Evolutionary conservation across 179 eudicot genomes (phyloP), one percentile per base, ranked within the genome.

Genomic region (Drosera spatulata): DNA sequence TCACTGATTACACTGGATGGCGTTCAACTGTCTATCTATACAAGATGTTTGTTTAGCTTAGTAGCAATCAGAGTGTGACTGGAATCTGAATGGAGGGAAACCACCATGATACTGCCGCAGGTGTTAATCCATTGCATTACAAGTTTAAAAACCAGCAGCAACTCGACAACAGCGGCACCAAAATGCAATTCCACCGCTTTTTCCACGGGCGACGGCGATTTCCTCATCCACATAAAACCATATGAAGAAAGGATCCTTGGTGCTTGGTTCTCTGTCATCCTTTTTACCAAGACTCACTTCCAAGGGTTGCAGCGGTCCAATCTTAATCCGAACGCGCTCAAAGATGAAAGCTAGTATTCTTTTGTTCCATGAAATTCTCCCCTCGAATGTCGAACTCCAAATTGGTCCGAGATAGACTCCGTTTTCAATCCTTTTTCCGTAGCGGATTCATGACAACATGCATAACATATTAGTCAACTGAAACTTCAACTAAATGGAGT

Each of bases 151-250:
- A 22, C 33, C 33, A 22, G 33, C 40, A 40, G 53, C 22, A 53
- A 84, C 75, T 43, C 78, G 85, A 55, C 47, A 63, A 74, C 96
- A 88, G 2, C 98, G 91, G 59, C 91, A 87, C 98, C 98, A 91
- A 59, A 88, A 85, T 4, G 98, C 98, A 55, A 96, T 91, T 14
- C 98, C 98, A 12, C 98, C 98, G 58, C 98, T 79, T 68, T 69
- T 76, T 33, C 98, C 98, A 60, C 89, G 91, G 50, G 96, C 98
- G 59, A 91, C 96, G 4, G 96, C 95, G 58, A 91, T 84, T 69
- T 91, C 98, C 64, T 91, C 96, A 60, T 93, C 99, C 33, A 89
- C 61, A 69, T 89, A 93, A 68, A 81, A 86, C 99, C 99, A 89
- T 60, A 82, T 75, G 79, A 93, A 93, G 79, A 93, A 89, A 4